Conservation (phyloP, 208 protist genomes). For the Balamuthia mandrillaris region DNA sequence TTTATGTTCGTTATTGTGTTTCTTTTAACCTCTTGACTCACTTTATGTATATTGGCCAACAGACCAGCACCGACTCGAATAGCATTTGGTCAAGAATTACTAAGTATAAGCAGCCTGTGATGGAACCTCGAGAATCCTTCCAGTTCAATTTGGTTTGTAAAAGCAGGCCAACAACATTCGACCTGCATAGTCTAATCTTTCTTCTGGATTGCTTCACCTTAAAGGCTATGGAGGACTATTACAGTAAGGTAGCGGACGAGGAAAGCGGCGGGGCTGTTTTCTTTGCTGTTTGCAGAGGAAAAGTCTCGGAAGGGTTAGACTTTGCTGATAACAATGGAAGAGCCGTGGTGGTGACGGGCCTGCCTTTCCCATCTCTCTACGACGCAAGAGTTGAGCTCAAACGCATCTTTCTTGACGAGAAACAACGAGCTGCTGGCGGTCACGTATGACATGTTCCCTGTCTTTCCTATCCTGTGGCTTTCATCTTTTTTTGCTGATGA, state of each 20-base stretch:
- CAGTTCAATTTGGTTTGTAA: constrained; percentile 21
- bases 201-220: background rate
- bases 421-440: background rate
- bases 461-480: background rate
- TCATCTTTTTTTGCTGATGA: background rate
- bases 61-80: background rate
- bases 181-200: background rate
- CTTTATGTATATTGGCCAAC: background rate
- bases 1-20: too few species aligned
- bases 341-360: constrained; percentile 87
- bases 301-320: constrained; percentile 91
- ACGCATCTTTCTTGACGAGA: constrained; percentile 62
- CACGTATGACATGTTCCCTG: background rate
- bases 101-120: constrained; percentile 39
- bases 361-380: constrained; percentile 63
- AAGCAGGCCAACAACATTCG: background rate
- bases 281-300: constrained; percentile 91
- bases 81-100: constrained; percentile 44
- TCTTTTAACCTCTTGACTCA: too few species aligned
- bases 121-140: constrained; percentile 26
- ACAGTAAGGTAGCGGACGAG: constrained; percentile 40
- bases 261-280: constrained; percentile 85
- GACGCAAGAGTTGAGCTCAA: constrained; percentile 67
- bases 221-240: constrained; percentile 66
- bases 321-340: constrained; percentile 88